Evolutionary conservation across 257 asterid genomes (phyloP).

Genomic region (Solanum chaucha): DNA sequence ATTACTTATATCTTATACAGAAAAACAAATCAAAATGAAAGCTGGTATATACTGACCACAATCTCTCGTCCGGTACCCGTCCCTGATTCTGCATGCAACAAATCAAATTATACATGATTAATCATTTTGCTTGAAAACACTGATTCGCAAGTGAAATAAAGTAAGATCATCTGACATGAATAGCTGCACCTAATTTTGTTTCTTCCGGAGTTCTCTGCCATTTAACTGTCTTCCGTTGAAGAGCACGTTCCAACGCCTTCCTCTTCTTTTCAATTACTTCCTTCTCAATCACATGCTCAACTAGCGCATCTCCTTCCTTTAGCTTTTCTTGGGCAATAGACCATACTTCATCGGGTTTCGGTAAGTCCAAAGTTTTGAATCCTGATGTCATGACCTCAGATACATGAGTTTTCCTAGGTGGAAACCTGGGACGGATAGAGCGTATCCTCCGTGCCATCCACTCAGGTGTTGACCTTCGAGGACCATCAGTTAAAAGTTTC

Average conservation of each 20-base stretch:
- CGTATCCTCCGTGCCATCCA: slow-evolving; percentile 31
- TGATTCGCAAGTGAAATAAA: background rate
- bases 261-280: slow-evolving; percentile 34
- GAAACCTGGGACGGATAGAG: slow-evolving; percentile 29
- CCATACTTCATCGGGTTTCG: slow-evolving; percentile 31
- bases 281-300: slow-evolving; percentile 35
- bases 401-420: slow-evolving; percentile 24
- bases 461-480: slow-evolving; percentile 31
- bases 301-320: slow-evolving; percentile 27
- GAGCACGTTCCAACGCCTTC: slow-evolving; percentile 30
- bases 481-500: slow-evolving; percentile 32
- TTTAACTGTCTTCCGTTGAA: slow-evolving; percentile 29
- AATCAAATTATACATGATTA: slow-evolving; percentile 1
- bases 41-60: slow-evolving; percentile 23
- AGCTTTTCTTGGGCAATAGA: slow-evolving; percentile 27
- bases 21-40: background rate
- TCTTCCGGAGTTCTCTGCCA: slow-evolving; percentile 38
- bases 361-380: slow-evolving; percentile 22
- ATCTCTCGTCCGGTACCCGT: slow-evolving; percentile 38
- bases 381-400: slow-evolving; percentile 17
- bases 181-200: slow-evolving; percentile 21
- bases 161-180: background rate
- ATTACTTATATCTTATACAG: background rate
- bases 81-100: slow-evolving; percentile 30
- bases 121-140: background rate